phyloP scores from a whole-genome alignment of 2,329 filamentous ascomycete species.

The Penicillium sp. region DNA sequence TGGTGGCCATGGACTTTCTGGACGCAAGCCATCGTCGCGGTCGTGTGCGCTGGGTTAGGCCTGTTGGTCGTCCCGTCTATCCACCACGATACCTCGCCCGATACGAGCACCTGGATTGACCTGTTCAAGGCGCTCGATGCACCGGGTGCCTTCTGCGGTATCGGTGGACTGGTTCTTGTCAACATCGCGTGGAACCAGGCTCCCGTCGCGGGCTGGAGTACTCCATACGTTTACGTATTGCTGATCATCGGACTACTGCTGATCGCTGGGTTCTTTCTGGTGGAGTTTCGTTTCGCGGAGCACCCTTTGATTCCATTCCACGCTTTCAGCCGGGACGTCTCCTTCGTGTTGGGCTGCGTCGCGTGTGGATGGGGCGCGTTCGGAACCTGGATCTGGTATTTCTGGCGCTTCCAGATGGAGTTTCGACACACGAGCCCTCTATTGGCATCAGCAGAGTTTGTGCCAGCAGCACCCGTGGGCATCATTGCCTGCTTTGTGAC shows the following conservation, averaged over 20 bases:
- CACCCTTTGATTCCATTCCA: constrained; percentile 63
- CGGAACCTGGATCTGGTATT: constrained; percentile 48
- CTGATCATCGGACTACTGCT: constrained; percentile 62
- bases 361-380: constrained; percentile 48
- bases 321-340: constrained; percentile 36
- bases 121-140: constrained; percentile 41
- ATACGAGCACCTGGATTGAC: constrained; percentile 10
- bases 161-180: constrained; percentile 62
- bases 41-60: constrained; percentile 45
- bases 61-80: constrained; percentile 35
- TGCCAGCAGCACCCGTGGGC: constrained; percentile 36
- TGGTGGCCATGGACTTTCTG: constrained; percentile 61
- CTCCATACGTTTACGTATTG: constrained; percentile 59
- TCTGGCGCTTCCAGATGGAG: constrained; percentile 39
- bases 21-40: constrained; percentile 41
- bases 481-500: constrained; percentile 37
- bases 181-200: constrained; percentile 72
- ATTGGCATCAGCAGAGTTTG: constrained; percentile 36
- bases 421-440: constrained; percentile 33
- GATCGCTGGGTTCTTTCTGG: constrained; percentile 58
- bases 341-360: constrained; percentile 46
- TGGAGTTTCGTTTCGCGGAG: constrained; percentile 50
- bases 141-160: constrained; percentile 51
- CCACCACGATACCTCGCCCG: constrained; percentile 12
- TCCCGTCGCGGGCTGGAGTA: constrained; percentile 61